phyloP scores from a whole-genome alignment of 2,329 filamentous ascomycete genomes.

The Verticillium dahliae region DNA sequence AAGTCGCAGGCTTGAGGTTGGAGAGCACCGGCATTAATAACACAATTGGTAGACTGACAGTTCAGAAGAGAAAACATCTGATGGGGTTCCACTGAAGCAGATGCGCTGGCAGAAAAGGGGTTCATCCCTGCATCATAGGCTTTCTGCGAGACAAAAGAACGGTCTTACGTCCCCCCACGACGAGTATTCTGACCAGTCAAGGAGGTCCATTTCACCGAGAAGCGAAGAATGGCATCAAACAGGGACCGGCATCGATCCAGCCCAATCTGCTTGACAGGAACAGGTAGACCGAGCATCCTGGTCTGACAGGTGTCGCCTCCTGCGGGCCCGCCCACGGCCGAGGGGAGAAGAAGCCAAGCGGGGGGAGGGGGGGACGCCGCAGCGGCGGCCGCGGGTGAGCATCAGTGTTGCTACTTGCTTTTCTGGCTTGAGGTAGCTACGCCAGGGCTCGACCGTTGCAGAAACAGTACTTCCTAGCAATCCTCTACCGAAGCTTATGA shows the following conservation, averaged over 20 bases:
- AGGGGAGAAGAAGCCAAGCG: background rate
- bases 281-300: background rate
- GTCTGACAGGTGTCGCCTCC: constrained; percentile 26
- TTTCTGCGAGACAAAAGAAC: background rate
- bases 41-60: background rate
- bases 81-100: background rate
- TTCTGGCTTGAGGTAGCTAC: background rate
- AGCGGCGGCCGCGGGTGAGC: constrained; percentile 30
- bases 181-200: background rate
- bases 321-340: constrained; percentile 27
- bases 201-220: background rate
- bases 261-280: background rate
- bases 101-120: background rate
- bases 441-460: background rate
- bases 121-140: background rate
- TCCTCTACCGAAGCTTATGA: background rate
- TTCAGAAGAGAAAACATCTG: background rate
- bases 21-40: background rate
- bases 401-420: constrained; percentile 1
- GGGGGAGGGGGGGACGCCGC: constrained; percentile 13
- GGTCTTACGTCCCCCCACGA: background rate
- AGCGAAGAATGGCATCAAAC: background rate
- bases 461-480: background rate
- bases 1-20: too few species aligned
- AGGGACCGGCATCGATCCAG: background rate